These are phyloP conservation scores for Solanum ossicruentum DNA, from an alignment of 257 asterid species.

Conservation along the genomic window DNA sequence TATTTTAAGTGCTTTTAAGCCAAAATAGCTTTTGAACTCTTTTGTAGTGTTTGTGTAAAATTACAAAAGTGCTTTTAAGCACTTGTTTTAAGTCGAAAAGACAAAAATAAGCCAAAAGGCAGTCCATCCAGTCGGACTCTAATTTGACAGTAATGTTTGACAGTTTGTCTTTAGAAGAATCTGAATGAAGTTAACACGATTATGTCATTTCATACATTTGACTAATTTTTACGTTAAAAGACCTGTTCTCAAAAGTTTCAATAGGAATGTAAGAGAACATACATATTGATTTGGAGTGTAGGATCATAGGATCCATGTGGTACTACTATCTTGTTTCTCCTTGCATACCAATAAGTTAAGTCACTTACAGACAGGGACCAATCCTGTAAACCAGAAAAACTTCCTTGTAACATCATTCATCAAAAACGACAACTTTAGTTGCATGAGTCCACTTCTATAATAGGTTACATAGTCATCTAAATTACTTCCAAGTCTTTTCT, in stretches of 20 bases:
- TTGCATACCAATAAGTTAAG: not conserved
- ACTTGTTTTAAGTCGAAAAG: not conserved
- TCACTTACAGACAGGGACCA: not conserved
- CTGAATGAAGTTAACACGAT: not conserved
- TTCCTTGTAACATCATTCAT: not conserved
- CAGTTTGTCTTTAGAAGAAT: not conserved
- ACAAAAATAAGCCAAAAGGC: not conserved
- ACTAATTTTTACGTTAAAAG: not conserved
- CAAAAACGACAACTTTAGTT: not conserved
- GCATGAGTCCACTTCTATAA: not conserved
- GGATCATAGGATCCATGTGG: not conserved
- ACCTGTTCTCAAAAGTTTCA: not conserved
- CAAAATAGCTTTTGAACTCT: not conserved
- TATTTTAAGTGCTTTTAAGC: not conserved
- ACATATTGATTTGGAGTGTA: not conserved
- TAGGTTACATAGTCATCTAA: not conserved
- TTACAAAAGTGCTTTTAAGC: not conserved
- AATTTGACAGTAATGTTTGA: not conserved
- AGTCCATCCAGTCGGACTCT: not conserved
- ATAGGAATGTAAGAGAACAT: not conserved
- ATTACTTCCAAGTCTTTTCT: not conserved
- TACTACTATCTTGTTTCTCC: not conserved
- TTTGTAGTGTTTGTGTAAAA: not conserved
- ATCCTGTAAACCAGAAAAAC: not conserved
- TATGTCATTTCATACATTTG: not conserved